Conservation (phyloP, 768 basidiomycete species). For the Tricholoma terreum region DNA sequence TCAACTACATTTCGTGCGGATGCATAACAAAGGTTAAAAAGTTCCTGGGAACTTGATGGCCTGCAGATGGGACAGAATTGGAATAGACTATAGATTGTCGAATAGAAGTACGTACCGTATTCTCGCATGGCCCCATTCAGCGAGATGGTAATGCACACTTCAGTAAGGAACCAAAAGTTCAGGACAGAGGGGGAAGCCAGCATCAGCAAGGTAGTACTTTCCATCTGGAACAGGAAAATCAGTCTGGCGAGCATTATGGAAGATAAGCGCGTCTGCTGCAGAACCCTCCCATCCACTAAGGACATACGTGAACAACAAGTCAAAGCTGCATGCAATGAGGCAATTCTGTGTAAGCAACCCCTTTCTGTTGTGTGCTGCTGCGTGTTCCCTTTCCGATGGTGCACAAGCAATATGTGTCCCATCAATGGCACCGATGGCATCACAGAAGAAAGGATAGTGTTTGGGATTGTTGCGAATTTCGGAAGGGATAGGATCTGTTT, state of each 20-base stretch:
- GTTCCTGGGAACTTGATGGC: slow-evolving; percentile 33
- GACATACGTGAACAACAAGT: no score
- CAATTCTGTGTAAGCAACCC: slow-evolving; percentile 25
- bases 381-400: slow-evolving; percentile 6
- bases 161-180: slow-evolving; percentile 32
- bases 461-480: slow-evolving; percentile 18
- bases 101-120: no score
- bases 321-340: no score
- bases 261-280: no score
- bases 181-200: slow-evolving; percentile 29
- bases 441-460: slow-evolving; percentile 26
- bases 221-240: slow-evolving; percentile 27
- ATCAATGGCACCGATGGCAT: no score
- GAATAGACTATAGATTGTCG: no score
- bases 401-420: slow-evolving; percentile 8
- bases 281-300: no score
- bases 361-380: slow-evolving; percentile 9
- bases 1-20: slow-evolving; percentile 36
- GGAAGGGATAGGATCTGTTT: background rate
- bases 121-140: no score
- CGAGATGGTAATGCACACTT: slow-evolving; percentile 34
- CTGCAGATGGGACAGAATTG: no score
- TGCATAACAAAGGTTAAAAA: slow-evolving; percentile 42
- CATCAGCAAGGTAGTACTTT: slow-evolving; percentile 30
- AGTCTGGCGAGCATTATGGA: no score